Evolutionary conservation across 169 alveolate species (phyloP).

Genomic region (Cryptosporidium baileyi): DNA sequence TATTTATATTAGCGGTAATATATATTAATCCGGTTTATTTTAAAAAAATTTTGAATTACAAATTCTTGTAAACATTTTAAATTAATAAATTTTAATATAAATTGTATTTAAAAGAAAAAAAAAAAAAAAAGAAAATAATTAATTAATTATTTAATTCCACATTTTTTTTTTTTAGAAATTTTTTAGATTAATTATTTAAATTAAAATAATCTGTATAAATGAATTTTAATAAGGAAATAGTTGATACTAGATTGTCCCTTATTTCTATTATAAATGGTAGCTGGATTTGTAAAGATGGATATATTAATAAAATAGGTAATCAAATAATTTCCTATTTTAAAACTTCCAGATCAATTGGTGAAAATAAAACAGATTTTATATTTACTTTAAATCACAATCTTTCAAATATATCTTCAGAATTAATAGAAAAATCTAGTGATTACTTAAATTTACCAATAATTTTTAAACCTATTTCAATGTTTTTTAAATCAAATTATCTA

Average conservation of each 20-base stretch:
- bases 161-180: no score
- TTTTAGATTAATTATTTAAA: no score
- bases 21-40: no score
- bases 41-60: no score
- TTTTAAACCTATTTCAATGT: not conserved
- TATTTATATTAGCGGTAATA: no score
- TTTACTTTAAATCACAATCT: slow-evolving; percentile 13
- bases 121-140: no score
- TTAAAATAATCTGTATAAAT: no score
- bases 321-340: slow-evolving; percentile 16
- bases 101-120: no score
- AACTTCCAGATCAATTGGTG: not conserved
- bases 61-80: no score
- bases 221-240: not conserved
- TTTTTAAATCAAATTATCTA: slow-evolving; percentile 21
- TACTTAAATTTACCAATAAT: not conserved
- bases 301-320: not conserved
- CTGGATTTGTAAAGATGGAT: slow-evolving; percentile 6
- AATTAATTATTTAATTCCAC: no score
- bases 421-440: slow-evolving; percentile 1
- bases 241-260: slow-evolving; percentile 13
- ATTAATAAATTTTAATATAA: no score
- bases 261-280: slow-evolving; percentile 3
- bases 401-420: not conserved
- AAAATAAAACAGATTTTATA: not conserved